These are phyloP conservation scores for Dalbergia cochinchinensis DNA, from an alignment of 306 rosid genomes.

Conservation along the genomic window DNA sequence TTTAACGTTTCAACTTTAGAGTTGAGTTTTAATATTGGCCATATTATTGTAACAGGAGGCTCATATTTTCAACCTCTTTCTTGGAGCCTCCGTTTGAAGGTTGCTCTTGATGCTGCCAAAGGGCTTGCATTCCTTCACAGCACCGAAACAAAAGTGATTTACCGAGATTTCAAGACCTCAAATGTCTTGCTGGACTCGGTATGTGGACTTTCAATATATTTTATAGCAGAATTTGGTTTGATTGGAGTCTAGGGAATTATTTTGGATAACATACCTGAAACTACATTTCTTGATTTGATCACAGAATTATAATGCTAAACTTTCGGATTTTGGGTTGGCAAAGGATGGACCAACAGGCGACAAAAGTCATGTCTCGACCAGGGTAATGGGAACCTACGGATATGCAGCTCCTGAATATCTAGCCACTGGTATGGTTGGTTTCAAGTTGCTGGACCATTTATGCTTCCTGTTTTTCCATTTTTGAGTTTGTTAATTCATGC, in stretches of 20 bases:
- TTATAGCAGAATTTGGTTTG: not conserved
- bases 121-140: constrained; percentile 80
- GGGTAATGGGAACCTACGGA: constrained; percentile 69
- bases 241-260: constrained; percentile 16
- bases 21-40: constrained; percentile 26
- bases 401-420: constrained; percentile 80
- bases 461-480: not conserved
- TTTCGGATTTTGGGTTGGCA: constrained; percentile 77
- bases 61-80: constrained; percentile 78
- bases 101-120: constrained; percentile 78
- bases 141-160: constrained; percentile 64
- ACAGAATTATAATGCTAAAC: constrained; percentile 67
- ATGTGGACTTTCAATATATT: constrained; percentile 40
- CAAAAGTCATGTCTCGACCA: constrained; percentile 67
- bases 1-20: not conserved
- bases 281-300: constrained; percentile 32
- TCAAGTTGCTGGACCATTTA: constrained; percentile 10
- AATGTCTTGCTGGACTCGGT: constrained; percentile 72
- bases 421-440: constrained; percentile 56
- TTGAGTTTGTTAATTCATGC: not conserved
- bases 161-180: constrained; percentile 75
- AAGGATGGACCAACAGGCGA: constrained; percentile 73
- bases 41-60: constrained; percentile 57
- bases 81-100: constrained; percentile 74
- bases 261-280: constrained; percentile 18